A percentile compares a stretch with the other conserved stretches of the same genome.
Conservation (phyloP, 768 basidiomycete genomes). For the Boletus reticuloceps region DNA sequence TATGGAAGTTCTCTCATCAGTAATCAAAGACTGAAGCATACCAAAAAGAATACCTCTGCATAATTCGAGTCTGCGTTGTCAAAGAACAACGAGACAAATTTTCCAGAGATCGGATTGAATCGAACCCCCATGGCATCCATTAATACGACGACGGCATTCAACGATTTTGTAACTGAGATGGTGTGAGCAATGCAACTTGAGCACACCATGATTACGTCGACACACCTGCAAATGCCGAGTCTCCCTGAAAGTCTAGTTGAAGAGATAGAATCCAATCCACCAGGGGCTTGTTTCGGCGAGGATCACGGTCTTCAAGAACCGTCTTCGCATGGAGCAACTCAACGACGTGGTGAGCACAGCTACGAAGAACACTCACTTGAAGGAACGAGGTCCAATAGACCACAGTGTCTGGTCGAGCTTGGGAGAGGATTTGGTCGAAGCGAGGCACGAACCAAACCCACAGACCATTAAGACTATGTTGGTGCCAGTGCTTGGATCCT, state of each 20-base stretch:
- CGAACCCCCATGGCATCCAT: conserved; percentile 64
- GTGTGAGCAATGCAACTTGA: conserved; percentile 5
- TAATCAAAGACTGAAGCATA: not conserved
- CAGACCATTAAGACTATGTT: conserved; percentile 45
- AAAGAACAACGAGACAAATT: conserved; percentile 69
- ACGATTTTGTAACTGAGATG: conserved; percentile 67
- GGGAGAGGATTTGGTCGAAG: conserved; percentile 60
- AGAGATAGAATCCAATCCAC: conserved; percentile 75
- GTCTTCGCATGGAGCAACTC: conserved; percentile 32
- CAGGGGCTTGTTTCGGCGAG: conserved; percentile 68
- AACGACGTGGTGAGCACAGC: not conserved
- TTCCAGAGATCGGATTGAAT: conserved; percentile 64
- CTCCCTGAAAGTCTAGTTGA: conserved; percentile 77
- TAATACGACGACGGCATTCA: conserved; percentile 63
- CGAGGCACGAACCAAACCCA: conserved; percentile 72
- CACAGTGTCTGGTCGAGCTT: conserved; percentile 85
- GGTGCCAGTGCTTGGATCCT: conserved; percentile 87
- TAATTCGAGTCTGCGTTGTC: conserved; percentile 78
- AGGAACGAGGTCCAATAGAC: conserved; percentile 71
- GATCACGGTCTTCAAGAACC: conserved; percentile 69
- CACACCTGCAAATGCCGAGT: conserved; percentile 86
- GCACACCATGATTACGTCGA: conserved; percentile 5
- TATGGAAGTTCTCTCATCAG: conserved; percentile 26
- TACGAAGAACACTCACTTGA: conserved; percentile 22
- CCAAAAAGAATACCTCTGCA: conserved; percentile 59